phyloP scores from a whole-genome alignment of 768 basidiomycete species.

The Tylopilus intermedius region DNA sequence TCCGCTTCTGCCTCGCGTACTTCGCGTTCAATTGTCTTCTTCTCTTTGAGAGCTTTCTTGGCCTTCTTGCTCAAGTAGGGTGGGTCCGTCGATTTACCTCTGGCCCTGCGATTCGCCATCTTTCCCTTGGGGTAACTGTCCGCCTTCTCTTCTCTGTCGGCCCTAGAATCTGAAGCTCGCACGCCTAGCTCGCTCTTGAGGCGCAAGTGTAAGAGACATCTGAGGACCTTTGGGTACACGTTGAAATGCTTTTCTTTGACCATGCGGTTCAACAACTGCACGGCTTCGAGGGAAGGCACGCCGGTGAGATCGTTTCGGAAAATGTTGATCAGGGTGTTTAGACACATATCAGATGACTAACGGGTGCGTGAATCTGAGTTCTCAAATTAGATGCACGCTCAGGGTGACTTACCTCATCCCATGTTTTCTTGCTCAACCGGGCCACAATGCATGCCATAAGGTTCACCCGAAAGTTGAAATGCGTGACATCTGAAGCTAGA shows the following conservation, averaged over 20 bases:
- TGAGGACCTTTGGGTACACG: conserved; percentile 83
- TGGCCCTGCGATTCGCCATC: conserved; percentile 39
- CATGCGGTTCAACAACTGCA: conserved; percentile 91
- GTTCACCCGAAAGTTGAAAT: conserved; percentile 96
- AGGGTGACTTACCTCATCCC: conserved; percentile 69
- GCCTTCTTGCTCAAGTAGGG: conserved; percentile 91
- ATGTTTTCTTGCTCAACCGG: conserved; percentile 76
- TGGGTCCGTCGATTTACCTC: conserved; percentile 53
- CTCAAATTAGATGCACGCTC: conserved; percentile 2
- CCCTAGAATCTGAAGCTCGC: conserved; percentile 67
- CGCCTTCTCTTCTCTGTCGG: conserved; percentile 47
- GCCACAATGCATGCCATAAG: conserved; percentile 85
- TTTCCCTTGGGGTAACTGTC: conserved; percentile 36
- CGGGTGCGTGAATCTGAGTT: conserved; percentile 8
- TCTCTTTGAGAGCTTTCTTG: conserved; percentile 79
- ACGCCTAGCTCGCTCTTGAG: conserved; percentile 82
- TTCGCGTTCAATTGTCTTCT: conserved; percentile 85
- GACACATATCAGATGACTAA: conserved; percentile 82
- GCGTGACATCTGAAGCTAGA: conserved; percentile 73
- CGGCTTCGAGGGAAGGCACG: conserved; percentile 75
- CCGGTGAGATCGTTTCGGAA: conserved; percentile 83
- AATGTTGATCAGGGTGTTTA: conserved; percentile 73
- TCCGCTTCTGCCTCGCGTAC: conserved; percentile 92
- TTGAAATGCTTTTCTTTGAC: conserved; percentile 89
- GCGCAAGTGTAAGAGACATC: conserved; percentile 79